A percentile compares a stretch with the other conserved stretches of the same genome.
Evolutionary conservation across 192 early-diverging fungal species (phyloP).

Genomic region (Pilaira anomala): DNA sequence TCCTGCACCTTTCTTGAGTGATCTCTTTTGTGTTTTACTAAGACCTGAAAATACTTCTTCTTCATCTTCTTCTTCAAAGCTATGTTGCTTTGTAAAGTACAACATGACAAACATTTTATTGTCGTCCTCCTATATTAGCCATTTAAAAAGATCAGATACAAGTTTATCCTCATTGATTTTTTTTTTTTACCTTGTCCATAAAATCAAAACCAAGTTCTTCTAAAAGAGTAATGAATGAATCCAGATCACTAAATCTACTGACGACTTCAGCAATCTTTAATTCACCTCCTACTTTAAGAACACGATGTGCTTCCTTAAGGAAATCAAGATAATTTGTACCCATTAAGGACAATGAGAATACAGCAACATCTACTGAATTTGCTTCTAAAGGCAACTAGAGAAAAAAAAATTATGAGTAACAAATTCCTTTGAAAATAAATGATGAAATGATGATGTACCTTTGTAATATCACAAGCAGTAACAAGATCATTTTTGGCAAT

Average conservation of each 20-base stretch:
- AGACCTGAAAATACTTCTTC: conserved; percentile 38
- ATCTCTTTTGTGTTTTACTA: conserved; percentile 44
- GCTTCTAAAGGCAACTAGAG: conserved; percentile 63
- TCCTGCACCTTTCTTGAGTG: conserved; percentile 34
- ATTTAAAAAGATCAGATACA: too few species aligned
- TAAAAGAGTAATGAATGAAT: conserved; percentile 72
- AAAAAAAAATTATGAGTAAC: neutral
- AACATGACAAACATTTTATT: conserved; percentile 98
- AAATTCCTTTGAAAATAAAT: neutral
- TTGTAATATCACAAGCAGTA: conserved; percentile 89
- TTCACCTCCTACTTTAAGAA: conserved; percentile 76
- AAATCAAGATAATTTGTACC: conserved; percentile 94
- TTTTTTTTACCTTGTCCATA: conserved; percentile 51
- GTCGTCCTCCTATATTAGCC: conserved; percentile 52
- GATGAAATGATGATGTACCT: conserved; percentile 36
- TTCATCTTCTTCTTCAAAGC: conserved; percentile 12
- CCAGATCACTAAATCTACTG: conserved; percentile 80
- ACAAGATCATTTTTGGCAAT: conserved; percentile 75
- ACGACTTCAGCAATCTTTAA: conserved; percentile 94
- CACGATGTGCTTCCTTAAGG: conserved; percentile 82
- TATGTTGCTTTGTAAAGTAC: conserved; percentile 65
- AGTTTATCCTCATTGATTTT: neutral
- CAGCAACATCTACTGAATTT: conserved; percentile 70
- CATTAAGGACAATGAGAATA: conserved; percentile 96
- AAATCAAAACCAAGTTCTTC: conserved; percentile 76